Base-by-base conservation (phyloP, 2,329 filamentous ascomycete genomes). In the Cordyceps pruinosa region DNA sequence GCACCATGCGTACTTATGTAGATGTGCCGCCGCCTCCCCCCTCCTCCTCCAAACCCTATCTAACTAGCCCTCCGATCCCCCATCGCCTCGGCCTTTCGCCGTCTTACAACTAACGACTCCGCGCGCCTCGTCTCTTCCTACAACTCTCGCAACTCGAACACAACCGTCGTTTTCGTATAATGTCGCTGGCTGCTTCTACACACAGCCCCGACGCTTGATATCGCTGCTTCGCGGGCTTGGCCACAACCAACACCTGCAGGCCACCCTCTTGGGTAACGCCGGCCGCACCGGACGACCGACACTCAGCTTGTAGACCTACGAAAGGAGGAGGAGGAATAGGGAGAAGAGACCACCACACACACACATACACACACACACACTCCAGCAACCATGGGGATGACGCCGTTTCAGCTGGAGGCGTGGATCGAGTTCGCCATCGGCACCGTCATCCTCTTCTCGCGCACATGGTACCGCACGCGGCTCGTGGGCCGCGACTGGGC, bases 401-500 rank as follows among this genome's bases (percentile, higher is more conserved):
- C 71, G 5, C 73, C 74, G 3, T 76, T 76, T 56, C 70, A 74
- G 58, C 67, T 63, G 2, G 74, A 77, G 60, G 72, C 72, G 9
- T 77, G 75, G 74, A 65, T 66, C 17, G 75, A 77, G 56, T 77
- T 75, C 48, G 69, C 66, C 1, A 62, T 77, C 28, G 74, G 74
- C 2, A 60, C 69, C 2, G 1, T 68, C 8, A 60, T 77, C 3
- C 59, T 77, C 4, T 59, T 75, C 2, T 58, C 73, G 5, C 71
- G 75, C 15, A 71, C 73, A 58, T 71, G 69, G 58, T 69, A 72
- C 2, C 64, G 75, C 34, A 68, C 67, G 62, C 73, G 67, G 53
- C 61, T 68, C 7, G 71, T 76, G 4, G 73, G 74, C 1, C 63
- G 72, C 57, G 71, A 70, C 13, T 74, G 69, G 66, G 69, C 75